Base-by-base conservation (phyloP, 768 basidiomycete species). In the Suillus variegatus region DNA sequence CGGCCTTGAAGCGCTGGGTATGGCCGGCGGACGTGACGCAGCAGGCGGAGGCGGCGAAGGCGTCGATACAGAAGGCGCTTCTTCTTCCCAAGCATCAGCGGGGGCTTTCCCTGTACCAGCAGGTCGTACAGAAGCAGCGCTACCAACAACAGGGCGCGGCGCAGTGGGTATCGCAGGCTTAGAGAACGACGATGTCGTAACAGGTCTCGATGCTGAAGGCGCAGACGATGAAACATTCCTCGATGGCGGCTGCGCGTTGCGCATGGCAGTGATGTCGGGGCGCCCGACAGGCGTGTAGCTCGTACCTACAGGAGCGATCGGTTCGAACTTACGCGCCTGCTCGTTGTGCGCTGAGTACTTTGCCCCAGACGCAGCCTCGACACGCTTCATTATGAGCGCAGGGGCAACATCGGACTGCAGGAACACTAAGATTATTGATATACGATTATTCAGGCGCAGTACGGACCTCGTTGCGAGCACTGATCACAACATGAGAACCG, bases 281-380 rank as follows among this genome's bases (percentile, higher is more conserved):
- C 81, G 87, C 20, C 93, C 93, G 22, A 93, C 81, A 7, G 93
- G 93, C 2, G 81, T 88, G 76, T 94, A 93, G 69, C 75, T 87
- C 0, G 90, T 88, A 12, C 93, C 91, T 5, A 91, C 91, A 20
- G 94, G 92, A 0, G 90, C 85, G 69, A 96, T 95, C 6, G 92
- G 91, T 68, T 94, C 91, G 62, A 82, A 82, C 71, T 85, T 88
- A 64, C 90, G 87, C 0, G 90, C 75, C n/a, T 81, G 76, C 71
- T 95, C 93, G 58, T 90, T 89, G 71, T 95, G 94, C 1, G 87
- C 82, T 4, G 92, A 91, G 76, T 99, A 99, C 71, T 87, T 93
- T 0, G 94, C 87, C n/a, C 95, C 95, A 14, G 93, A 95, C 10
- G 94, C 90, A 20, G 90, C 88, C 80, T 90, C 89, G n/a, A 97